Conservation (phyloP, 257 asterid species). For the Solanum virginianum region DNA sequence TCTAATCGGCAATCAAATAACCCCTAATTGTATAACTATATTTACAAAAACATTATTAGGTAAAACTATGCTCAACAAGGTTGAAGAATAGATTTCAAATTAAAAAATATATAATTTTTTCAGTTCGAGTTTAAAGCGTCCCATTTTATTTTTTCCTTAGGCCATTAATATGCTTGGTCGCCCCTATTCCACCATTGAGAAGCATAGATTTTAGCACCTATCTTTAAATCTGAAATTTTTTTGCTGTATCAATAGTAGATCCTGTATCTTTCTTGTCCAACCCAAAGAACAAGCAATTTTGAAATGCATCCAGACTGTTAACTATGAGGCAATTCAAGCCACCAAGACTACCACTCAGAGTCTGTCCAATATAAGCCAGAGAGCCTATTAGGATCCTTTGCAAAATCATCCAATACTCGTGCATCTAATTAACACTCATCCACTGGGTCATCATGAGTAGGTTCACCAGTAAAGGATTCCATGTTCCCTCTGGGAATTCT, state of each 20-base stretch:
- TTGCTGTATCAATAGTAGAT: conserved; percentile 39
- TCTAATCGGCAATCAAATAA: no score
- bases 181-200: not conserved
- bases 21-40: no score
- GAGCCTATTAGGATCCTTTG: conserved; percentile 20
- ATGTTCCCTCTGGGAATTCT: conserved; percentile 13
- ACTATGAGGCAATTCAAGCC: conserved; percentile 81
- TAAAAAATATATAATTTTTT: no score
- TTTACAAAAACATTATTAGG: no score
- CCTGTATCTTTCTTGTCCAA: conserved; percentile 58
- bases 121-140: no score
- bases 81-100: no score
- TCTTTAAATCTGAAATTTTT: conserved; percentile 24
- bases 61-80: no score
- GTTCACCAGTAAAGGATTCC: conserved; percentile 17
- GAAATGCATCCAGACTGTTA: conserved; percentile 83
- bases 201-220: conserved; percentile 35
- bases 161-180: no score
- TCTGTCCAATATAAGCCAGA: no score
- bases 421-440: conserved; percentile 23
- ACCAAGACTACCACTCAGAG: conserved; percentile 71
- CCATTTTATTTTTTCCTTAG: no score
- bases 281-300: conserved; percentile 73
- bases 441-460: conserved; percentile 16
- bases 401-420: conserved; percentile 22